Base-by-base conservation (phyloP, 2,329 filamentous ascomycete species). In the Chalaropsis thielavioides region DNA sequence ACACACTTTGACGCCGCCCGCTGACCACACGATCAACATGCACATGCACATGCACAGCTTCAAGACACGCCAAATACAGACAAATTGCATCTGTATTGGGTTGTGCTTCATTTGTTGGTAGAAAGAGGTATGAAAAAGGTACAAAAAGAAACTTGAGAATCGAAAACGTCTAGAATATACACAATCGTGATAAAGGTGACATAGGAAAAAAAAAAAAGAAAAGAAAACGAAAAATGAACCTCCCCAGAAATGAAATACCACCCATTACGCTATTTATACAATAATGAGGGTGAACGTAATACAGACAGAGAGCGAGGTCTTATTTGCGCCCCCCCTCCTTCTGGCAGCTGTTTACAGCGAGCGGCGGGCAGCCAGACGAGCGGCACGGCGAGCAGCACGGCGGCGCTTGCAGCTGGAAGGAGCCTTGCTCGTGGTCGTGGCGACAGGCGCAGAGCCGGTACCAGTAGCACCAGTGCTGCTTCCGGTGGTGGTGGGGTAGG, bases 201-300 rank as follows among this genome's bases (percentile, higher is more conserved):
- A 58, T 67, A 64, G 62, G 65, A 67, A 63, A 68, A 62, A 62
- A 65, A 65, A 64, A 61, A 66, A 67, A 67, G 8, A 41, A 24
- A 27, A 35, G 22, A 63, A 17, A 31, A 17, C 24, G 15, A 56
- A 24, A 56, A 35, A n/a, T 15, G 31, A 56, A n/a, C 51, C 54
- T 15, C 46, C 46, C 4, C 10, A 27, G 11, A 51, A 27, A 11
- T 11, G 24, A 24, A 51, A 27, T 11, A 51, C 22, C 22, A 27
- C 22, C 46, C 11, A 24, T 7, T 24, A 17, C 44, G n/a, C 44
- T 22, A 49, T 49, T 1, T n/a, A n/a, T n/a, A n/a, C n/a, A n/a
- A n/a, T n/a, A n/a, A n/a, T n/a, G n/a, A n/a, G n/a, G 41, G 41
- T 44, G n/a, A 17, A 46, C n/a, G 4, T 19, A 46, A 51, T 22